Evolutionary conservation across 805 yeast genomes (phyloP), one percentile per base, ranked within the genome.

Genomic region (Nakazawaea ishiwadae): DNA sequence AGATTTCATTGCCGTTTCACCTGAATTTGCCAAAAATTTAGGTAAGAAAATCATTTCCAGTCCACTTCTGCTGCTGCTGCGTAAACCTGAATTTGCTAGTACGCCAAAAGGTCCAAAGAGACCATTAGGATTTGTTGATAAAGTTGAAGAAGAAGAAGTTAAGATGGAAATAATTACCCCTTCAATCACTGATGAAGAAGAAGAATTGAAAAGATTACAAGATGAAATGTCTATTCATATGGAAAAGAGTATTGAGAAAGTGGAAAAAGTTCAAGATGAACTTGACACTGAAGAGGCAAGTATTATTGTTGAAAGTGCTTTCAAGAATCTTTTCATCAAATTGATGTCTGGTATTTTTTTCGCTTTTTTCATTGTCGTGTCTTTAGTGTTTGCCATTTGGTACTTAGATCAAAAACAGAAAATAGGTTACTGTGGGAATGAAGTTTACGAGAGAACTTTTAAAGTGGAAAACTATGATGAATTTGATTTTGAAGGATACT

Each of bases 351-450:
- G 19, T 12, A 63, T 11, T 7, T 58, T 1, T 21, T 34, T 19
- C 4, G 33, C 34, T 57, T 17, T 65, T n/a, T 14, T 62, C 1
- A 31, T 77, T 9, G 55, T 71, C 2, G 28, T 62, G 0, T 48
- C 64, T 8, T 64, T 70, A 1, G 50, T 74, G 5, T 66, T 69
- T 48, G 69, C 67, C 0, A 60, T 72, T 40, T 77, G 86, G 83
- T 82, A 81, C 59, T 65, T 84, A 35, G 81, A 81, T 45, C 82
- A 84, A 54, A 69, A 74, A 31, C 51, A 73, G 11, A 62, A 75
- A 26, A 69, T 77, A 31, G 96, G 96, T 0, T 88, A 77, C 57
- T 88, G 96, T 65, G 89, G 89, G 0, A 62, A 69, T 26, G 84
- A 81, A 51, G 63, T 77, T 11, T 42, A 66, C 46, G 60, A 62